Percentiles rank a stretch among this genome's conserved stretches.
These are phyloP conservation scores for maize (Zea mays) DNA, from an alignment of 176 grass and related monocot genomes.

Conservation along the genomic window Zm-B73-REFERENCE-NAM-5.0 NC_050099.1:158856001-158856500, in stretches of 20 bases:
- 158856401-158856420: too few relatives aligned
- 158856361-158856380: too few relatives aligned
- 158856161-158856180: conserved; percentile 1
- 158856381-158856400: too few relatives aligned
- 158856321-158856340: too few relatives aligned
- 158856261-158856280: conserved; percentile 21
- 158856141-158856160: conserved; percentile 20
- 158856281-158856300: background rate
- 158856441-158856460: too few relatives aligned
- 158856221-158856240: conserved; percentile 10
- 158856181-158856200: conserved; percentile 19
- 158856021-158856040: conserved; percentile 16
- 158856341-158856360: too few relatives aligned
- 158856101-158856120: conserved; percentile 30
- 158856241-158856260: background rate
- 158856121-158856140: background rate
- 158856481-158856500: too few relatives aligned
- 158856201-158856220: conserved; percentile 1
- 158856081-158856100: conserved; percentile 45
- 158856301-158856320: background rate
- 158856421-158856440: too few relatives aligned
- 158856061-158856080: conserved; percentile 47
- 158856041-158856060: conserved; percentile 41
- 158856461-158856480: too few relatives aligned
- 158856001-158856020: background rate